A percentile compares a stretch with the other conserved stretches of the same genome.
phyloP scores from a whole-genome alignment of 306 rosid species.

The Prunus davidiana region DNA sequence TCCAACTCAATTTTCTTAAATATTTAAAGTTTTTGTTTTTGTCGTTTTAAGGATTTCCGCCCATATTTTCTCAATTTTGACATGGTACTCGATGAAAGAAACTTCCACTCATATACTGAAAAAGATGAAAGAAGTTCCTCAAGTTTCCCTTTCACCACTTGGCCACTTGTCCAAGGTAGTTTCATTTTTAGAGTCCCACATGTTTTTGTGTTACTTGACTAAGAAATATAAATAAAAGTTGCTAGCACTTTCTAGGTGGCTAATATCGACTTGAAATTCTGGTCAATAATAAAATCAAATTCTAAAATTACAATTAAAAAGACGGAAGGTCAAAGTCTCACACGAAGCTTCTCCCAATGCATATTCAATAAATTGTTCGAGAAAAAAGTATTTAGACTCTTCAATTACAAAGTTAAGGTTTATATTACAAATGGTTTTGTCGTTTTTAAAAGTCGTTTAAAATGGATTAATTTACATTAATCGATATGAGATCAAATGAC shows the following conservation, averaged over 20 bases:
- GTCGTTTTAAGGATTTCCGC: neutral
- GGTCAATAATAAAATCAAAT: neutral
- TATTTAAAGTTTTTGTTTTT: neutral
- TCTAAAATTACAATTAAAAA: neutral
- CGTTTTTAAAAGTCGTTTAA: too few species aligned
- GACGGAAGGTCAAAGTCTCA: neutral
- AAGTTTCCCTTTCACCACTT: neutral
- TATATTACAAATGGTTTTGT: too few species aligned
- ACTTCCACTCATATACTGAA: neutral
- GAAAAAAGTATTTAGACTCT: too few species aligned
- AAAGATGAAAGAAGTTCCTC: neutral
- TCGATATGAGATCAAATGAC: too few species aligned
- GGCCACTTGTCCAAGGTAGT: conserved; percentile 1
- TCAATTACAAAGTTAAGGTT: too few species aligned
- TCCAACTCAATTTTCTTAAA: too few species aligned
- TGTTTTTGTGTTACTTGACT: conserved; percentile 3
- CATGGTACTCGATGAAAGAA: conserved; percentile 2
- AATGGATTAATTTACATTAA: too few species aligned
- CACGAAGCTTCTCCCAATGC: neutral
- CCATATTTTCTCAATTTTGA: neutral
- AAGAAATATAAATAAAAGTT: neutral
- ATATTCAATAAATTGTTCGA: too few species aligned
- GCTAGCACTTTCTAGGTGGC: neutral
- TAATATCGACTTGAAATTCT: neutral
- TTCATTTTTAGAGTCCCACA: neutral